Evolutionary conservation across 345 rosid species (phyloP), one percentile per base, ranked within the genome.

Genomic region (Dipteronia dyeriana): DNA sequence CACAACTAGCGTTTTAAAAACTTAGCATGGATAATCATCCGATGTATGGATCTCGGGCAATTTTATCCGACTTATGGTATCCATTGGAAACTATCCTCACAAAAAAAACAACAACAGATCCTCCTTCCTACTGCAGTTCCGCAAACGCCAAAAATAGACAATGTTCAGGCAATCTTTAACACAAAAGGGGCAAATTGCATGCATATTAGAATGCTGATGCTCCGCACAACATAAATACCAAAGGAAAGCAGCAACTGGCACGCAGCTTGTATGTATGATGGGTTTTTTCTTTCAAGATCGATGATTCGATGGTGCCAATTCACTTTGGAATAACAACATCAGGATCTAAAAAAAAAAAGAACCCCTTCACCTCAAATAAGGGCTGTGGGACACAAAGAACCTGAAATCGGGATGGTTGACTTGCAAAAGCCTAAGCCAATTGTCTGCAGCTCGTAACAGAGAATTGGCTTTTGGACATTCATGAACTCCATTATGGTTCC

Each of bases 341-440:
- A 26, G 26, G 26, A 0, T 26, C 1, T n/a, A n/a, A n/a, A 26
- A 26, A 26, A 31, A 68, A 70, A 61, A 16, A 66, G 62, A 11
- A 29, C 67, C 10, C 49, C 76, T 43, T 84, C 86, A 87, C 80
- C 79, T 83, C 86, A 79, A 17, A 62, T 82, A 80, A 49, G 86
- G 75, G 56, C 82, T 86, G 67, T 90, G 88, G 26, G 92, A 82
- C 19, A 86, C 64, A 69, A 94, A 94, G 90, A 92, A 94, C 59
- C 74, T 81, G 82, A 80, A 94, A 75, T 91, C 98, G 1, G 95
- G 98, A 83, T 90, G 98, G 54, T 86, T 83, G 3, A 92, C 97
- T 83, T 82, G 87, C 84, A 90, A 76, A 65, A 25, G 81, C 85
- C 80, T 87, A 26, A 94, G 94, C 98, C 95, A 91, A 73, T 86